Percentiles rank a stretch among this genome's conserved stretches.
Evolutionary conservation across 495 filamentous ascomycete species (phyloP).

Genomic region (Opeltia flavorubescens): DNA sequence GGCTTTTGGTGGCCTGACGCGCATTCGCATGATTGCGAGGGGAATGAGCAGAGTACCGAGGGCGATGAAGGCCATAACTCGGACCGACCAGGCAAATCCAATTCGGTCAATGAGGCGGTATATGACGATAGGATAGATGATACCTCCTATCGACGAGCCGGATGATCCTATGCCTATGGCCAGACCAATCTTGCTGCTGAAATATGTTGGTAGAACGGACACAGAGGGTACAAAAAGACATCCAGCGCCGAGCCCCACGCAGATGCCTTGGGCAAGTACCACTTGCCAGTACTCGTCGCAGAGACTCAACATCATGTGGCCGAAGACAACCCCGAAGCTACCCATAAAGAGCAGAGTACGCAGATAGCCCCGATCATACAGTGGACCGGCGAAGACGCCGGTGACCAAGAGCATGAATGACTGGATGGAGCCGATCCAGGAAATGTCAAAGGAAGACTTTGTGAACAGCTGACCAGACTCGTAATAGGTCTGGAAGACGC

Average conservation of each 20-base stretch:
- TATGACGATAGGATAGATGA: conserved; percentile 41
- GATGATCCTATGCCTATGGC: conserved; percentile 31
- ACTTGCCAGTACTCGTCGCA: conserved; percentile 26
- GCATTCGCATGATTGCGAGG: background rate
- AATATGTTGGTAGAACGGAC: conserved; percentile 27
- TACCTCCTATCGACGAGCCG: conserved; percentile 27
- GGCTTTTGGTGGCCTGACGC: conserved; percentile 8
- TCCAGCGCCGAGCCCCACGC: conserved; percentile 28
- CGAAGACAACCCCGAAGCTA: conserved; percentile 26
- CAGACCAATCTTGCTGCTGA: conserved; percentile 26
- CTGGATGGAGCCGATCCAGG: conserved; percentile 36
- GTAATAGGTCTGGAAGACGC: conserved; percentile 24
- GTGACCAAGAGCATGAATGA: conserved; percentile 25
- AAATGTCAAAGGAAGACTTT: conserved; percentile 24
- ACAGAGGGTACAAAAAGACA: conserved; percentile 29
- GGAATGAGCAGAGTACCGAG: conserved; percentile 29
- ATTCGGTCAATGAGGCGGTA: conserved; percentile 30
- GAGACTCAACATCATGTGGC: conserved; percentile 33
- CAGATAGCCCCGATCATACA: conserved; percentile 32
- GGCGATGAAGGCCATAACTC: conserved; percentile 38
- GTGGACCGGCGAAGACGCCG: conserved; percentile 27
- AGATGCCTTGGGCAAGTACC: conserved; percentile 28
- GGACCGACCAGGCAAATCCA: conserved; percentile 40
- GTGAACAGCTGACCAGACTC: conserved; percentile 2
- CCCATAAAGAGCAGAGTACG: conserved; percentile 20